Percentiles rank a stretch among this genome's conserved stretches.
Conservation (phyloP, 2,329 filamentous ascomycete species). For the Albophoma yamanashiensis region DNA sequence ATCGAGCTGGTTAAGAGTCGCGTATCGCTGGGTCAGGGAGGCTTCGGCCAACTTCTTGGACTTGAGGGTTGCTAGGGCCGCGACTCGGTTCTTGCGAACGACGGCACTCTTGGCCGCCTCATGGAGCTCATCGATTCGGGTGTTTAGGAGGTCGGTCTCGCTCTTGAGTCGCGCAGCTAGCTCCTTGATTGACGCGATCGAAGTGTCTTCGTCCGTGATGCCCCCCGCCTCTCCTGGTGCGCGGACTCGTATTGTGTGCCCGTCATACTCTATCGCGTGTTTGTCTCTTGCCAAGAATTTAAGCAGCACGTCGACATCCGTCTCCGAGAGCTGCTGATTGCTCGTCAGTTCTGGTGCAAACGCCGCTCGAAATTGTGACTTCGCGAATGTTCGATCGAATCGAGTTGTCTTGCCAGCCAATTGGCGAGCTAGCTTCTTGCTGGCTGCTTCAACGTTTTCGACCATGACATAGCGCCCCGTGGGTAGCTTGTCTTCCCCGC, state of each 20-base stretch:
- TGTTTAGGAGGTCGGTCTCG: conserved; percentile 56
- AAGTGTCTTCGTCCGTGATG: conserved; percentile 68
- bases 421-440: conserved; percentile 39
- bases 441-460: conserved; percentile 48
- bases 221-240: conserved; percentile 31
- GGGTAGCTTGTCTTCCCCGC: conserved; percentile 44
- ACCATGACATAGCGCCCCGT: conserved; percentile 56
- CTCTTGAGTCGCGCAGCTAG: conserved; percentile 65
- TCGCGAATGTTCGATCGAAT: conserved; percentile 59
- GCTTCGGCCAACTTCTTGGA: conserved; percentile 75
- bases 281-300: conserved; percentile 61
- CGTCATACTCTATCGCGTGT: conserved; percentile 46
- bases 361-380: conserved; percentile 48
- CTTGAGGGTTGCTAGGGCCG: conserved; percentile 68
- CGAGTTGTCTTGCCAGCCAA: conserved; percentile 32
- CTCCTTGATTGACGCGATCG: conserved; percentile 75
- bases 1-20: conserved; percentile 71
- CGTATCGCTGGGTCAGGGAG: conserved; percentile 59
- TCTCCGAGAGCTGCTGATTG: conserved; percentile 41
- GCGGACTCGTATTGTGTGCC: conserved; percentile 65
- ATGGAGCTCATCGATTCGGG: conserved; percentile 55
- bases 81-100: conserved; percentile 57
- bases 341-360: conserved; percentile 43
- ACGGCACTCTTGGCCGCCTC: conserved; percentile 60
- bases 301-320: conserved; percentile 60